Evolutionary conservation across 169 alveolate genomes (phyloP), one percentile per base, ranked within the genome.

Genomic region (Eimeria acervulina): DNA sequence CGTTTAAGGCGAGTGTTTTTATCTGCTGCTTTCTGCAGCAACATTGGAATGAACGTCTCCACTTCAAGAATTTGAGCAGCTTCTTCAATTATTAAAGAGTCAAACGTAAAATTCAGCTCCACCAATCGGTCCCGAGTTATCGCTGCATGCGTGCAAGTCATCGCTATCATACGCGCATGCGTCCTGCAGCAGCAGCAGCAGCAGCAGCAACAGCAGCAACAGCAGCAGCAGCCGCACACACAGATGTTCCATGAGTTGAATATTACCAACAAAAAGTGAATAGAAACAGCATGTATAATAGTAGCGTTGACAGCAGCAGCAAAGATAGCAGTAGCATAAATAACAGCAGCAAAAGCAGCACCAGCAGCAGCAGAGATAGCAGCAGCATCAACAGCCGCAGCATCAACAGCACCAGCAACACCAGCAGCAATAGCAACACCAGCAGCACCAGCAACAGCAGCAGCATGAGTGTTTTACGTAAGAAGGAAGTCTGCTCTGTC

Each of bases 101-200:
- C 98, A 93, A 98, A 98, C 81, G 97, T 97, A 94, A 98, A 97
- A 63, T 94, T 94, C 76, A 97, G 74, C 47, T 96, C 96, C 81
- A 98, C 94, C 89, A 98, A 96, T 66, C 97, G 97, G 96, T 97
- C 98, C 76, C 99, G 97, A 51, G 98, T 98, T 44, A 98, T 96
- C n/a, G 99, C 99, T 12, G 99, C 99, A 95, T 98, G 99, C 55
- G 99, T 99, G 92, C 99, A 98, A 23, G 99, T 99, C 99, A 99
- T 98, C 10, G 99, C 99, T 28, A 99, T 97, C 68, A 99, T 98
- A 94, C 99, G 98, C 8, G 99, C 98, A 81, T 98, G 98, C 31
- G 95, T 95, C 47, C 95, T 87, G 94, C 85, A 52, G 85, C 80
- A 21, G 63, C 55, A 61, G 47, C 61, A 55, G 42, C n/a, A 52